These are phyloP conservation scores for Colletotrichum theobromicola DNA, from an alignment of 2,329 filamentous ascomycete genomes.

Conservation along the genomic window DNA sequence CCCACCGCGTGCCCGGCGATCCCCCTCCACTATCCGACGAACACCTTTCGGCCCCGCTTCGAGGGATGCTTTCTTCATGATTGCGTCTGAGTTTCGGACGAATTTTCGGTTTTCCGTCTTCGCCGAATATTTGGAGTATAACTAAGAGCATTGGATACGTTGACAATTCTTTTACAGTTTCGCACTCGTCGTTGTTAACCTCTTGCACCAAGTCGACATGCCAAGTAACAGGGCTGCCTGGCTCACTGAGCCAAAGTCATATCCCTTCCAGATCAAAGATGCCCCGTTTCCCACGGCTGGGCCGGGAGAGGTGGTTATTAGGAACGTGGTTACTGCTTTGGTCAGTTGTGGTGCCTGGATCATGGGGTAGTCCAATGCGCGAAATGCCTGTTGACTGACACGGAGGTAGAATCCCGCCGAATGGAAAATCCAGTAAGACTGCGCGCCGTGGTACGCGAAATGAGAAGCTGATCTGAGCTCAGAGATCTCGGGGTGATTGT, in stretches of 20 bases:
- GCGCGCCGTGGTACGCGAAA: accelerated
- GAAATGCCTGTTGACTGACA: too few relatives aligned
- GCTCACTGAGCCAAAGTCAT: neutral
- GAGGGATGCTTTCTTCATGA: neutral
- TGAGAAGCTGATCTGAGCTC: accelerated
- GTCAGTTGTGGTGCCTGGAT: neutral
- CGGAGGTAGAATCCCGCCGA: neutral
- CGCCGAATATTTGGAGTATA: neutral
- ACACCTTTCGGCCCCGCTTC: neutral
- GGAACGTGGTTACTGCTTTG: conserved; percentile 20
- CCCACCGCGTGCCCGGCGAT: neutral
- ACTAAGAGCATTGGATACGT: too few relatives aligned
- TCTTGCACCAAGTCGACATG: neutral
- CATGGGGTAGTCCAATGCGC: neutral
- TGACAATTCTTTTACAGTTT: too few relatives aligned
- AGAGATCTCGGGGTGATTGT: neutral
- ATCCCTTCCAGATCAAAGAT: neutral
- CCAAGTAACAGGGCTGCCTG: conserved; percentile 6
- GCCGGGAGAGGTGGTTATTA: conserved; percentile 23
- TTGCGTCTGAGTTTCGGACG: neutral
- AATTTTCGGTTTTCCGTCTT: neutral
- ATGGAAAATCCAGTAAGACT: neutral
- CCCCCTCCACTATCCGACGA: conserved; percentile 10
- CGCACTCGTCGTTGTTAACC: neutral
- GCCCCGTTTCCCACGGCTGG: conserved; percentile 7